Evolutionary conservation across 1,139 yeast species (phyloP), one percentile per base, ranked within the genome.

Genomic region (Yamadazyma jaroonii): DNA sequence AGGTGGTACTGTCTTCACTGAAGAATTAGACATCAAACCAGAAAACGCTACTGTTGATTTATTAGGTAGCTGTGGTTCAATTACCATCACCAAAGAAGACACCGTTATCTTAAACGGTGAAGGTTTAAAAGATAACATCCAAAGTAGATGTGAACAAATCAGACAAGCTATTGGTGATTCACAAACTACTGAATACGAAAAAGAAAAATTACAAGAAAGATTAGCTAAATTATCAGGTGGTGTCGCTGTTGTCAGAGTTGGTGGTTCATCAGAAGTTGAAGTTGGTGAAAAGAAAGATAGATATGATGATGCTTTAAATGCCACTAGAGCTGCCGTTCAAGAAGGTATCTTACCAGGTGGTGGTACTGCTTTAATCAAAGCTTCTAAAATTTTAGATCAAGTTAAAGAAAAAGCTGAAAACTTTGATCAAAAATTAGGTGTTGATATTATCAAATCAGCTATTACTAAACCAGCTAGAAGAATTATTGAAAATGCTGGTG

Each of bases 311-410:
- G 98, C 99, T 35, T 79, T 92, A 61, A 92, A 94, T 64, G 98
- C 99, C 43, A 94, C 98, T 42, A 89, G 98, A 74, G 98, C 99
- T 52, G 99, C 99, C 48, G 98, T 92, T 48, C 95, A 92, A 72
- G 98, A 92, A 70, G 99, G 99, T 74, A 92, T 94, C 61, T 79
- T 92, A 54, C 98, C 98, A 63, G 99, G 99, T 74, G 99, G 98
- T 67, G 99, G 99, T 74, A 92, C 97, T 53, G 98, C 98, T 49
- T 79, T 92, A 63, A 81, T 90, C 58, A 92, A 92, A 80, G 98
- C 98, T 32, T 81, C 96, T 40, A 79, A 83, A 61, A 67, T 85
- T 50, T 78, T 92, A 59, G 94, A 83, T 53, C 77, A 70, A 31
- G 83, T 92, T 47, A 77, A 83, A 69, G 62, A 59, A 39, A 53